Evolutionary conservation across 2,329 filamentous ascomycete genomes (phyloP).

Genomic region (Ophiognomonia clavigignenti-juglandacearum): DNA sequence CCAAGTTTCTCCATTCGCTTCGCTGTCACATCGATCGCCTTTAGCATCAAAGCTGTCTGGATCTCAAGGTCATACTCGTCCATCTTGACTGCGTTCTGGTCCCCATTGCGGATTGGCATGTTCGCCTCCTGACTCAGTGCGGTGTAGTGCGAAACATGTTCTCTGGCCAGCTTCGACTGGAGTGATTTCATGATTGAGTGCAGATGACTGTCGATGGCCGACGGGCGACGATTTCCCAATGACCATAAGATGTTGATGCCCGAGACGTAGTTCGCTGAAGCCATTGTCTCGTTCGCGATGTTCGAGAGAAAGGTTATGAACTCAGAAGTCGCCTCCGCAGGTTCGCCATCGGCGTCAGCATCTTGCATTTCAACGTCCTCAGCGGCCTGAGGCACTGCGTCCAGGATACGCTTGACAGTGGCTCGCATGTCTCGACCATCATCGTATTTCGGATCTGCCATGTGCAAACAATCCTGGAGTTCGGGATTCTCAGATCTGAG

Average conservation of each 20-base stretch:
- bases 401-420: conserved; percentile 75
- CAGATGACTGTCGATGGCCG: conserved; percentile 87
- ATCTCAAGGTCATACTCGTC: conserved; percentile 77
- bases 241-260: conserved; percentile 94
- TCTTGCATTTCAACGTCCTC: conserved; percentile 70
- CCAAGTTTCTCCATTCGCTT: conserved; percentile 88
- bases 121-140: conserved; percentile 47
- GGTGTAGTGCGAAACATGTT: conserved; percentile 78
- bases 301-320: conserved; percentile 79
- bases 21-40: conserved; percentile 89
- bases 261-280: conserved; percentile 74
- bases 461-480: conserved; percentile 87
- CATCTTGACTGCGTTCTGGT: conserved; percentile 56
- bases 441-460: conserved; percentile 63
- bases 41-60: conserved; percentile 88
- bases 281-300: conserved; percentile 84
- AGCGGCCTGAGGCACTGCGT: conserved; percentile 62
- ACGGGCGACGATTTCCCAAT: conserved; percentile 75
- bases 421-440: conserved; percentile 68
- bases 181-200: conserved; percentile 86
- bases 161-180: conserved; percentile 84
- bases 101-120: conserved; percentile 40
- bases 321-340: conserved; percentile 77
- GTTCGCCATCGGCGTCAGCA: conserved; percentile 77
- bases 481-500: conserved; percentile 85